Conservation (phyloP, 305 asterid genomes). For the Andrographis paniculata region DNA sequence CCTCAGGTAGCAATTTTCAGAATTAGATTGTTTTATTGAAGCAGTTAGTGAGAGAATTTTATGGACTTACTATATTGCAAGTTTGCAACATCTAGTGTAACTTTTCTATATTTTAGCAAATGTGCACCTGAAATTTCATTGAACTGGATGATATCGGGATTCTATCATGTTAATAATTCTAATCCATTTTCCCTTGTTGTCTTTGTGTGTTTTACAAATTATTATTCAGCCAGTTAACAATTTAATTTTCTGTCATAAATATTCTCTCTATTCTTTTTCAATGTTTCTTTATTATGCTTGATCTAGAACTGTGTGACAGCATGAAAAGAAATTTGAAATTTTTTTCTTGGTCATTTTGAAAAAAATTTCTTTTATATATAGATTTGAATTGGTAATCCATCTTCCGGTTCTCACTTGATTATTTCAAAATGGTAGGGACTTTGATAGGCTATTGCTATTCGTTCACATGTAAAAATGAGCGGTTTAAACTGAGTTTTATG, state of each 20-base stretch:
- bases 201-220: too few species aligned
- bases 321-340: background rate
- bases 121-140: too few species aligned
- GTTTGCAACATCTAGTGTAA: too few species aligned
- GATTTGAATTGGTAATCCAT: background rate
- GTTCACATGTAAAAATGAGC: too few species aligned
- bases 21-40: conserved; percentile 3
- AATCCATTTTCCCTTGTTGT: background rate
- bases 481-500: too few species aligned
- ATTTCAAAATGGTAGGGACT: conserved; percentile 1
- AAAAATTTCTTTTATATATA: background rate
- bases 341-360: background rate
- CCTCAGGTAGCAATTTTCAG: conserved; percentile 68
- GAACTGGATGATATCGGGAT: background rate
- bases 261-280: too few species aligned
- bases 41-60: background rate
- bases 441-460: too few species aligned
- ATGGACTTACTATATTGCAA: background rate
- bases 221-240: too few species aligned
- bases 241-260: too few species aligned
- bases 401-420: background rate
- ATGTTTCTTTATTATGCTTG: too few species aligned
- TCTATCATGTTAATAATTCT: background rate
- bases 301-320: too few species aligned
- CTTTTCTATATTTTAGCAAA: too few species aligned